phyloP scores from a whole-genome alignment of 129 eudicot species.

The Lactuca sativa region DNA sequence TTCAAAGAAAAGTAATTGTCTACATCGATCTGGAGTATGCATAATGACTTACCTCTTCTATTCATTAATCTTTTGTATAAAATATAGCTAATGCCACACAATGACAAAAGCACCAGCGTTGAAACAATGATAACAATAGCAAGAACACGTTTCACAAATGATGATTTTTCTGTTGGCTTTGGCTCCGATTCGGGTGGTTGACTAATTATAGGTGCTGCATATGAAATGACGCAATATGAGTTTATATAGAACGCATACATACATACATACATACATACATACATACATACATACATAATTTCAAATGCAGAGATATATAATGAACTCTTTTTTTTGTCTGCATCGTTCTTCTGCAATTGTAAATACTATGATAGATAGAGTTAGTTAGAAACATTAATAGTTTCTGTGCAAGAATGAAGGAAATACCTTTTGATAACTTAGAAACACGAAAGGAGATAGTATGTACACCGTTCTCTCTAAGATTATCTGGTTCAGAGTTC shows the following conservation, averaged over 20 bases:
- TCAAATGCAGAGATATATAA: no score
- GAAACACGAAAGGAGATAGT: constrained; percentile 12
- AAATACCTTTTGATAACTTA: constrained; percentile 7
- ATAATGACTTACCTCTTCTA: constrained; percentile 11
- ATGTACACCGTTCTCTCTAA: constrained; percentile 4
- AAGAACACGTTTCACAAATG: not conserved
- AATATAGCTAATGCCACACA: constrained; percentile 18
- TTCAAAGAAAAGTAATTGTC: not conserved
- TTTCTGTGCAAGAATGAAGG: not conserved
- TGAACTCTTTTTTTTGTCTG: no score
- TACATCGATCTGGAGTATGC: not conserved
- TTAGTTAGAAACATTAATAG: not conserved
- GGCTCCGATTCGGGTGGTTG: not conserved
- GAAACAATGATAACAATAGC: constrained; percentile 6
- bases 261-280: no score
- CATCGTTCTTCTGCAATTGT: no score
- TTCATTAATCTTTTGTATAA: constrained; percentile 9
- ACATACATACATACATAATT: no score
- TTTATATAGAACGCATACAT: no score
- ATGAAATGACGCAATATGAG: no score
- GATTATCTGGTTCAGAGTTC: constrained; percentile 16
- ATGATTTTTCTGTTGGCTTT: not conserved
- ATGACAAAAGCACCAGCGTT: constrained; percentile 1
- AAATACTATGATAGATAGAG: no score
- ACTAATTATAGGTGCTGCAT: not conserved